Conservation (phyloP, 2,329 filamentous ascomycete genomes). For the Pseudocercospora macadamiae region DNA sequence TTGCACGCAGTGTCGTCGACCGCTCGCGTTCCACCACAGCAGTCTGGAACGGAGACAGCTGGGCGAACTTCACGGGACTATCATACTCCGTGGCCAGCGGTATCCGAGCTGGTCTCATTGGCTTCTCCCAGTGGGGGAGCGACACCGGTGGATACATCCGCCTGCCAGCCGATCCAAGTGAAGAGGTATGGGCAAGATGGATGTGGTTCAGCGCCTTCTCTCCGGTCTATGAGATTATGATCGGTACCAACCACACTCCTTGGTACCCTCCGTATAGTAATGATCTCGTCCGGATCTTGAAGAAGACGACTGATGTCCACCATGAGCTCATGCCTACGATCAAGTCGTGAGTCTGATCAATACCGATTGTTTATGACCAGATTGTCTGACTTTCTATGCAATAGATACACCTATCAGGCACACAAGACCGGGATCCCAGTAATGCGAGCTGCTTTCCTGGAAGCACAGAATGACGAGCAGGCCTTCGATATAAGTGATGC, state of each 20-base stretch:
- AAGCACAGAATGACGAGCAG: slow-evolving; percentile 34
- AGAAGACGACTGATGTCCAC: slow-evolving; percentile 39
- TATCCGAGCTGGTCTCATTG: background rate
- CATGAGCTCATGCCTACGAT: slow-evolving; percentile 41
- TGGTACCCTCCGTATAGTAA: slow-evolving; percentile 41
- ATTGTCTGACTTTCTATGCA: background rate
- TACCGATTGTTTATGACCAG: background rate
- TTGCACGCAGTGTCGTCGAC: slow-evolving; percentile 42
- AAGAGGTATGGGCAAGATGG: background rate
- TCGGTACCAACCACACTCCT: slow-evolving; percentile 20
- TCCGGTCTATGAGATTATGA: background rate
- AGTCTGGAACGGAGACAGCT: slow-evolving; percentile 44
- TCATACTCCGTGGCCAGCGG: background rate
- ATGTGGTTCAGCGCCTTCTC: slow-evolving; percentile 1
- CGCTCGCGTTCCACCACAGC: slow-evolving; percentile 35
- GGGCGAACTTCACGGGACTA: slow-evolving; percentile 39
- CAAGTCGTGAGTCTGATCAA: slow-evolving; percentile 20
- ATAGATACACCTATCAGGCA: slow-evolving; percentile 34
- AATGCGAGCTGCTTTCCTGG: slow-evolving; percentile 42
- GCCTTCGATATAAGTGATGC: slow-evolving; percentile 34
- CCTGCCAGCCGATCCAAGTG: background rate
- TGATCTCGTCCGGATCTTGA: slow-evolving; percentile 36
- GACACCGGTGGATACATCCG: background rate
- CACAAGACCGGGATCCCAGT: slow-evolving; percentile 38
- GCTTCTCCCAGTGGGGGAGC: background rate